These are phyloP conservation scores for Mucor indicus DNA, from an alignment of 371 early-diverging fungal genomes.

Conservation along the genomic window DNA sequence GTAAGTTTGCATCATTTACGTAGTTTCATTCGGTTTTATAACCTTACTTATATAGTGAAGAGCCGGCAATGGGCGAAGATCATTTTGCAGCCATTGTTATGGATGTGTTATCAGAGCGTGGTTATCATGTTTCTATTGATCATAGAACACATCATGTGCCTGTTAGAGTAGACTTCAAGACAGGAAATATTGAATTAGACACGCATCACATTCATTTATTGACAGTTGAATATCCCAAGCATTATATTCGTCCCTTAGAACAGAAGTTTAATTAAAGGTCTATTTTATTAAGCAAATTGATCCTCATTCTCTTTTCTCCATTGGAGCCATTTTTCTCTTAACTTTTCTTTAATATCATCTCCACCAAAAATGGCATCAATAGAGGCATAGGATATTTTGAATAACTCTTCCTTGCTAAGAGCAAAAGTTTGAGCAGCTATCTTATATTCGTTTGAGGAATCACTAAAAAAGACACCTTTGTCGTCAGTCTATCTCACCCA, in stretches of 20 bases:
- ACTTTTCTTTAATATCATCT: slow-evolving; percentile 22
- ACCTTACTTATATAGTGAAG: slow-evolving; percentile 30
- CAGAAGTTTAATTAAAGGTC: slow-evolving; percentile 55
- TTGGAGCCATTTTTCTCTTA: slow-evolving; percentile 30
- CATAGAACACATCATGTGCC: slow-evolving; percentile 55
- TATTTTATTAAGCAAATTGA: neutral
- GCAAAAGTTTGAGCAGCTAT: slow-evolving; percentile 38
- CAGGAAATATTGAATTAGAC: slow-evolving; percentile 59
- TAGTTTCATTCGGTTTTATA: neutral
- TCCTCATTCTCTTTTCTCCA: slow-evolving; percentile 26
- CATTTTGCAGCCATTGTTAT: slow-evolving; percentile 62
- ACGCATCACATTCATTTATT: slow-evolving; percentile 55
- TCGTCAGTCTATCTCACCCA: slow-evolving; percentile 47
- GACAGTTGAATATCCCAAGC: slow-evolving; percentile 64
- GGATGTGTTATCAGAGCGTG: slow-evolving; percentile 67
- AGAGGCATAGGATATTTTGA: slow-evolving; percentile 32
- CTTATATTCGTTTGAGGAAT: slow-evolving; percentile 49
- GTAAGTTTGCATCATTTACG: slow-evolving; percentile 27
- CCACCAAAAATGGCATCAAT: slow-evolving; percentile 51
- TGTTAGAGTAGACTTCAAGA: slow-evolving; percentile 53
- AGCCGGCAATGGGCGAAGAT: slow-evolving; percentile 41
- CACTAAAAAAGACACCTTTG: slow-evolving; percentile 55
- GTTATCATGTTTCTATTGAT: slow-evolving; percentile 63
- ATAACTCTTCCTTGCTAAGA: slow-evolving; percentile 33
- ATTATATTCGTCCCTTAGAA: slow-evolving; percentile 64